phyloP scores from a whole-genome alignment of 257 asterid genomes.

The Capsicum baccatum region DNA sequence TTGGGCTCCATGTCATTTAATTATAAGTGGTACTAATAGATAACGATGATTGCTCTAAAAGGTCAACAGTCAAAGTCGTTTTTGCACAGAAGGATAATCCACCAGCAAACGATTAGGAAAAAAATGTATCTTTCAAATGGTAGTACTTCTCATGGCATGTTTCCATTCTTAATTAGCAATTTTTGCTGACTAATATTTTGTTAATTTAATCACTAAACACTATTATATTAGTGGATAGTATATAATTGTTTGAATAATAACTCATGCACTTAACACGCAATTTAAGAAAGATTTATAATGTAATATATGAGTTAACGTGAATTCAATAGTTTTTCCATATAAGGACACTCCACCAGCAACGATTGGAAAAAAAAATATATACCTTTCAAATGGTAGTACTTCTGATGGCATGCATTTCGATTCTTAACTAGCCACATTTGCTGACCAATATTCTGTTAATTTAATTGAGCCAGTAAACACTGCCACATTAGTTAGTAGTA shows the following conservation, averaged over 20 bases:
- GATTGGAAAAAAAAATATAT: too few species aligned
- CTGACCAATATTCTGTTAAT: too few species aligned
- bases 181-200: conserved; percentile 4
- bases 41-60: not conserved
- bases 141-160: not conserved
- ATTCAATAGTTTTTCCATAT: too few species aligned
- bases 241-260: not conserved
- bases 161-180: not conserved
- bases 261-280: not conserved
- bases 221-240: not conserved
- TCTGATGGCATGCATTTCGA: too few species aligned
- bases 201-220: not conserved
- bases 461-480: too few species aligned
- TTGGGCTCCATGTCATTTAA: not conserved
- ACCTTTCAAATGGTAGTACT: too few species aligned
- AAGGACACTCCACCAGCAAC: too few species aligned
- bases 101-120: not conserved
- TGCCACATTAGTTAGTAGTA: too few species aligned
- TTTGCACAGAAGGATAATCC: not conserved
- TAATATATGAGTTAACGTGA: too few species aligned
- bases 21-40: not conserved
- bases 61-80: not conserved
- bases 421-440: too few species aligned
- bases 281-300: too few species aligned
- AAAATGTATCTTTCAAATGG: not conserved